phyloP scores from a whole-genome alignment of 805 yeast genomes.

The Schwanniomyces yamadae region DNA sequence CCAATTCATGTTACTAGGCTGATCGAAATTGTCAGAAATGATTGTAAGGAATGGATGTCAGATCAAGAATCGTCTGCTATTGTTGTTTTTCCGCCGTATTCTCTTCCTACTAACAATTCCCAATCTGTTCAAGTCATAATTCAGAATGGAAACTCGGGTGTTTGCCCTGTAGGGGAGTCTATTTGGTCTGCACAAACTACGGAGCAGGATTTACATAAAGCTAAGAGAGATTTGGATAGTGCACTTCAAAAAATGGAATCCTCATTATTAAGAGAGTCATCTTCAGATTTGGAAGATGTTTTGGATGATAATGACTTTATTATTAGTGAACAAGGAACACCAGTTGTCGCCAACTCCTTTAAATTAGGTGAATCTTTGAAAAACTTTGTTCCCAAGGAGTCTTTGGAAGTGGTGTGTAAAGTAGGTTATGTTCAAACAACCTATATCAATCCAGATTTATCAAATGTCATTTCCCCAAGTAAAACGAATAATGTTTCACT shows the following conservation, averaged over 20 bases:
- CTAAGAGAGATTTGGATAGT: slow-evolving; percentile 72
- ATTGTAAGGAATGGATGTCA: slow-evolving; percentile 89
- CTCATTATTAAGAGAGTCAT: slow-evolving; percentile 75
- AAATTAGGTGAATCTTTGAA: slow-evolving; percentile 83
- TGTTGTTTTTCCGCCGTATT: slow-evolving; percentile 88
- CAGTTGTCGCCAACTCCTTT: slow-evolving; percentile 69
- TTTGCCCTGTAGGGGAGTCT: slow-evolving; percentile 82
- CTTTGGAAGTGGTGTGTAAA: slow-evolving; percentile 45
- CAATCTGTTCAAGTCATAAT: slow-evolving; percentile 84
- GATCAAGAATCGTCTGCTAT: slow-evolving; percentile 82
- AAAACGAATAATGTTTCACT: slow-evolving; percentile 24
- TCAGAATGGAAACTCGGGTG: slow-evolving; percentile 83
- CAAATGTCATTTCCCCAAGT: slow-evolving; percentile 34
- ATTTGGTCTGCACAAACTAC: slow-evolving; percentile 87
- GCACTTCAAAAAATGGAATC: slow-evolving; percentile 81
- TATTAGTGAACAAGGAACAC: slow-evolving; percentile 49
- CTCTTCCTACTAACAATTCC: slow-evolving; percentile 63
- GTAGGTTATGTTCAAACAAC: slow-evolving; percentile 40
- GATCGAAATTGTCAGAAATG: slow-evolving; percentile 78
- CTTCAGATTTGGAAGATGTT: slow-evolving; percentile 46
- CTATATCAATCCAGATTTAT: slow-evolving; percentile 35
- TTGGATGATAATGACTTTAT: slow-evolving; percentile 52
- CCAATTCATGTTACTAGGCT: slow-evolving; percentile 65
- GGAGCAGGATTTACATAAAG: slow-evolving; percentile 63
- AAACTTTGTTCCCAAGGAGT: slow-evolving; percentile 80